Evolutionary conservation across 2,329 filamentous ascomycete genomes (phyloP).

Genomic region (Metarhizium anisopliae): DNA sequence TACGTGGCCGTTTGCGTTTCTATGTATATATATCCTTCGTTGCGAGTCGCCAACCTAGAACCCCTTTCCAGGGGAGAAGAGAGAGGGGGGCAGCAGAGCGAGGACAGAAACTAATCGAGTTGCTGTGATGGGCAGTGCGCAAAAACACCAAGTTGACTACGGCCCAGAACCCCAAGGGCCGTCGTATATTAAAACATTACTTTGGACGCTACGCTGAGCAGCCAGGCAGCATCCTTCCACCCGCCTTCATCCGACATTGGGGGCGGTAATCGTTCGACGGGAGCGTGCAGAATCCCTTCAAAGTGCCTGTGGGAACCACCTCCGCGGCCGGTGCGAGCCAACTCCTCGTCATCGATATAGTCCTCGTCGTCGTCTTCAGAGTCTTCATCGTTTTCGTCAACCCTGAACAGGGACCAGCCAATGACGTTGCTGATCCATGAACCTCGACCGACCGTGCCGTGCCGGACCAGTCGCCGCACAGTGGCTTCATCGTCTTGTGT

Average conservation of each 20-base stretch:
- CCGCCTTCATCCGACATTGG: constrained; percentile 46
- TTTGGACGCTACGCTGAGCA: constrained; percentile 55
- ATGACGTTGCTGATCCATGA: constrained; percentile 52
- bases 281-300: constrained; percentile 30
- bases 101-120: too few relatives aligned
- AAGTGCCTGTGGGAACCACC: constrained; percentile 27
- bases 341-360: constrained; percentile 14
- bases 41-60: too few relatives aligned
- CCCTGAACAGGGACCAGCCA: constrained; percentile 53
- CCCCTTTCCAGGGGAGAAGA: too few relatives aligned
- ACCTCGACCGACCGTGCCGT: constrained; percentile 40
- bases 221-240: constrained; percentile 61
- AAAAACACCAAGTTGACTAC: too few relatives aligned
- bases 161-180: too few relatives aligned
- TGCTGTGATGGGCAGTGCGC: too few relatives aligned
- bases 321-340: constrained; percentile 19
- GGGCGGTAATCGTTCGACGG: constrained; percentile 38
- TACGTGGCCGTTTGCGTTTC: too few relatives aligned
- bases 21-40: too few relatives aligned
- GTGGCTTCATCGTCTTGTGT: constrained; percentile 48
- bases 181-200: constrained; percentile 39
- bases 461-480: constrained; percentile 46
- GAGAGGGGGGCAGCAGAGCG: too few relatives aligned
- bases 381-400: constrained; percentile 50
- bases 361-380: constrained; percentile 32